Base-by-base conservation (phyloP, 2,329 filamentous ascomycete species). In the Fusarium continuum region DNA sequence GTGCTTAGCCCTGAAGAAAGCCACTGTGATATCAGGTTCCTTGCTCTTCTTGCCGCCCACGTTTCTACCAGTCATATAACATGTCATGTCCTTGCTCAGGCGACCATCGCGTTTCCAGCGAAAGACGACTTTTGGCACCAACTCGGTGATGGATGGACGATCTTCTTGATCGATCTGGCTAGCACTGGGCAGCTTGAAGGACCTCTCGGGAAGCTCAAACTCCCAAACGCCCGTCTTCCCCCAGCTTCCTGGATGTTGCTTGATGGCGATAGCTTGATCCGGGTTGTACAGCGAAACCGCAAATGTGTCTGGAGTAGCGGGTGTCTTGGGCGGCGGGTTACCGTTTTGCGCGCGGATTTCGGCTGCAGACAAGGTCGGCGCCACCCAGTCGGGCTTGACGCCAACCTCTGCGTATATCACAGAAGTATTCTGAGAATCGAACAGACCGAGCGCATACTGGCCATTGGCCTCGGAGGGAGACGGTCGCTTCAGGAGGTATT, bases 21-120 rank as follows among this genome's bases (percentile, higher is more conserved):
- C 93, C n/a, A 98, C 84, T 0, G 93, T 93, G 68, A 98, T 98
- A 76, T 98, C 95, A 0, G 95, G 94, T 74, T 99, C 95, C 74
- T 91, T 94, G 79, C 83, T 91, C 80, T 91, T 91, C 77, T 89
- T 91, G n/a, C 87, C 87, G 19, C 85, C 87, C 0, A 90, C 85
- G 11, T 87, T 90, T 74, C 88, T 91, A 14, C 94, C 93, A 0
- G 89, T 91, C 78, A 97, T 83, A 75, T 90, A 93, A 76, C 93
- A 97, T 2, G 91, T 92, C 81, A 97, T 87, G 71, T 97, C 92
- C 77, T 91, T 95, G 55, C 88, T 91, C 50, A 97, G 79, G 64
- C 92, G 90, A 62, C 93, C 89, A 75, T 97, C 94, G 70, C 89
- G 90, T 75, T 92, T 91, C 94, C 94, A 98, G 36, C 87, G 89